These are phyloP conservation scores for Achaetomiella virescens DNA, from an alignment of 495 filamentous ascomycete genomes.

Conservation along the genomic window DNA sequence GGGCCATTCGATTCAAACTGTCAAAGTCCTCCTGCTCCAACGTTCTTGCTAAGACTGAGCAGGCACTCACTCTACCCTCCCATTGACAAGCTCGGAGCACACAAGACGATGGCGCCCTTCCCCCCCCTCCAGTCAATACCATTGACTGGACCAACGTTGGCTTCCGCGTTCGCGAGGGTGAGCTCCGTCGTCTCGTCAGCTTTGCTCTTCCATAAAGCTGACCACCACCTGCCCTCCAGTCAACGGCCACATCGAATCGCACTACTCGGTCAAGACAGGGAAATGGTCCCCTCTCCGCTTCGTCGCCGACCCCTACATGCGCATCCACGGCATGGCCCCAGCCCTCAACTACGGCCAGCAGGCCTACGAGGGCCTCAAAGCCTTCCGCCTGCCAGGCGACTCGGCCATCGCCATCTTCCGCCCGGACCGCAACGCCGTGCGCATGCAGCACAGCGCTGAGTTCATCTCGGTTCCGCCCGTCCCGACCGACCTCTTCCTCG, in stretches of 20 bases:
- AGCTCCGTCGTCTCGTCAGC: constrained; percentile 6
- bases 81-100: background rate
- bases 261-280: constrained; percentile 61
- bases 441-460: constrained; percentile 68
- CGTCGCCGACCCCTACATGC: constrained; percentile 68
- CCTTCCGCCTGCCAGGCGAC: constrained; percentile 66
- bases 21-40: no score
- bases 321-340: constrained; percentile 83
- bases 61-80: background rate
- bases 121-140: constrained; percentile 72
- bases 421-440: constrained; percentile 69
- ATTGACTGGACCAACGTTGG: constrained; percentile 92
- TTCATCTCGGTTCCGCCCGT: constrained; percentile 75
- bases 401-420: constrained; percentile 71
- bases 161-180: constrained; percentile 85
- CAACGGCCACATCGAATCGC: constrained; percentile 71
- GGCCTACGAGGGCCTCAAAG: constrained; percentile 90
- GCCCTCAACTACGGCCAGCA: constrained; percentile 91
- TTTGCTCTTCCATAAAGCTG: background rate
- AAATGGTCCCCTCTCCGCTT: constrained; percentile 71
- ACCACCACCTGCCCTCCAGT: constrained; percentile 38
- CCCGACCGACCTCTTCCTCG: constrained; percentile 64
- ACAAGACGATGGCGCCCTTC: constrained; percentile 48
- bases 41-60: background rate
- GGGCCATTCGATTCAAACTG: no score